Percentiles rank a stretch among this genome's conserved stretches.
phyloP scores from a whole-genome alignment of 148 eudicot genomes.

The Rhododendron williamsianum region DNA sequence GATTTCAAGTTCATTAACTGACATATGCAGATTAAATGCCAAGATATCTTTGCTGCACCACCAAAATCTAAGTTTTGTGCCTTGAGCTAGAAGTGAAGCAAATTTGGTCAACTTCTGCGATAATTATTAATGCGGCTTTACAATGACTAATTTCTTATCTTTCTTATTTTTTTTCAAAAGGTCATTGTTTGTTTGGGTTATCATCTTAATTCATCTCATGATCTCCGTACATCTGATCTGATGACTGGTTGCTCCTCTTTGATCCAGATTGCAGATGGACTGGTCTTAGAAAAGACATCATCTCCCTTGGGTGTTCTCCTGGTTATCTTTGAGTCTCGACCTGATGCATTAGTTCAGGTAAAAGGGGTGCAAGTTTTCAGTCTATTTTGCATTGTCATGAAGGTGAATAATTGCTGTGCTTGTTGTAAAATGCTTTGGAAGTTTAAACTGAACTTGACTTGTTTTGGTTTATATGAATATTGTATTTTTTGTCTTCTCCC shows the following conservation, averaged over 20 bases:
- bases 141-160: not conserved
- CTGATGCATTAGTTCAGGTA: slow-evolving; percentile 99
- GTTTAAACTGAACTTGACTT: not conserved
- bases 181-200: not conserved
- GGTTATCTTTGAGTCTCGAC: slow-evolving; percentile 93
- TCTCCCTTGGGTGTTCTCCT: slow-evolving; percentile 92
- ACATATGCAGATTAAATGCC: not conserved
- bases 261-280: slow-evolving; percentile 76
- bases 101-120: not conserved
- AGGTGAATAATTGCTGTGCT: not conserved
- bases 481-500: not conserved
- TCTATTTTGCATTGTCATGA: not conserved
- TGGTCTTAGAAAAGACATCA: slow-evolving; percentile 75
- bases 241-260: slow-evolving; percentile 7
- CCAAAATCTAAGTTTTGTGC: not conserved
- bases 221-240: slow-evolving; percentile 23
- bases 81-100: not conserved
- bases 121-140: not conserved
- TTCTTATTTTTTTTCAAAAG: not conserved
- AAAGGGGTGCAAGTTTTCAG: not conserved
- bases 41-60: not conserved
- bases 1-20: not conserved
- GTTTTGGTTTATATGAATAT: not conserved
- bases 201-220: not conserved
- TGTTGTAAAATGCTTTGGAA: not conserved